A percentile compares a stretch with the other conserved stretches of the same genome.
Conservation (phyloP, 176 grass and related monocot species). For the Rhipidocladum racemiflorum region DNA sequence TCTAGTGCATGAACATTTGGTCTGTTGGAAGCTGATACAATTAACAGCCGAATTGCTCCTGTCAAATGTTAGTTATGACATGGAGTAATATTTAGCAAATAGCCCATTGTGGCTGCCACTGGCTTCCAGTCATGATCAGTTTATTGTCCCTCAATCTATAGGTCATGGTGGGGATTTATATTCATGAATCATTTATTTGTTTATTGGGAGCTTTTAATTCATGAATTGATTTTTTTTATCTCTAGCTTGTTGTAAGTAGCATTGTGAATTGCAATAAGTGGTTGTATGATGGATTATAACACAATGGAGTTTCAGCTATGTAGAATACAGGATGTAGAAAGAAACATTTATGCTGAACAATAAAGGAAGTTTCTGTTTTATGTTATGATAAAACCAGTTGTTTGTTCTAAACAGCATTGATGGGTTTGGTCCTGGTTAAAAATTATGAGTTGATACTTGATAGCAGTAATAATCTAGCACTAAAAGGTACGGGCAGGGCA, state of each 20-base stretch:
- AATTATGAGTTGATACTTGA: not conserved
- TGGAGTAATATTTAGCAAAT: too few relatives aligned
- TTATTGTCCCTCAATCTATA: not conserved
- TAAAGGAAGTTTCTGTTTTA: not conserved
- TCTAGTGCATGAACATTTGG: not conserved
- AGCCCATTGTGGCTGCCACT: too few relatives aligned
- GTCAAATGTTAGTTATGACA: not conserved
- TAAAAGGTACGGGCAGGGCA: not conserved
- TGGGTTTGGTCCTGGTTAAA: not conserved
- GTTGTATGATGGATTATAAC: not conserved
- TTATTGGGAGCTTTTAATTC: not conserved
- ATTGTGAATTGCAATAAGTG: too few relatives aligned
- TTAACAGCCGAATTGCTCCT: not conserved
- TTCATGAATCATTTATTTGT: not conserved
- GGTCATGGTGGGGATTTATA: too few relatives aligned
- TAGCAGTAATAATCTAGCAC: not conserved
- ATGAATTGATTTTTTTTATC: not conserved
- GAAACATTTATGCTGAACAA: not conserved
- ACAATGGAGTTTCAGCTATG: not conserved
- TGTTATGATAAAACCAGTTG: not conserved
- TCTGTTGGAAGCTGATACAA: not conserved
- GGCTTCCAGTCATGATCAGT: not conserved
- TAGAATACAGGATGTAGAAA: not conserved
- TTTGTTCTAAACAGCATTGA: not conserved
- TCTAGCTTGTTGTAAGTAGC: not conserved